Conservation (phyloP, 1,284 basidiomycete species). For the Ceratobasidium sp. region DNA sequence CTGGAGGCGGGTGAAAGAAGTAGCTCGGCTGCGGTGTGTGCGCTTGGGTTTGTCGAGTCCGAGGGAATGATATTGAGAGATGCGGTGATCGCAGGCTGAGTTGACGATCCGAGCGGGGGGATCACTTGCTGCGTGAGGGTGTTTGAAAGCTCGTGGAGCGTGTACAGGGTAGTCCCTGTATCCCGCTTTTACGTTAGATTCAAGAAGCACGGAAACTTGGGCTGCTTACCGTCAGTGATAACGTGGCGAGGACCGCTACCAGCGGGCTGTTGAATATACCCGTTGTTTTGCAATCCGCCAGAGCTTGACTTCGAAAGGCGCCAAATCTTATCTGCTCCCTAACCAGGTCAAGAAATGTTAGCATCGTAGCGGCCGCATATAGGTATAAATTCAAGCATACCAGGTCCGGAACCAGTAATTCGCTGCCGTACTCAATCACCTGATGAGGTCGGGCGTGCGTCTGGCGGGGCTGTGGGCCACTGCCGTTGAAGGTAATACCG, state of each 20-base stretch:
- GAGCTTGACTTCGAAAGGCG: conserved; percentile 48
- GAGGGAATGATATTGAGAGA: conserved; percentile 67
- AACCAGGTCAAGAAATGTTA: neutral
- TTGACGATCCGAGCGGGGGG: conserved; percentile 54
- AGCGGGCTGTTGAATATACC: conserved; percentile 68
- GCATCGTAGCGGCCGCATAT: neutral
- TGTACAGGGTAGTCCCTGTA: conserved; percentile 67
- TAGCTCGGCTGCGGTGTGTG: conserved; percentile 53
- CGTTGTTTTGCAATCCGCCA: conserved; percentile 63
- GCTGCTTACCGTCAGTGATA: conserved; percentile 62
- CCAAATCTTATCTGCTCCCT: conserved; percentile 48
- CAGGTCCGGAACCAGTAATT: conserved; percentile 46
- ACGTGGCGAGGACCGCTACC: conserved; percentile 76
- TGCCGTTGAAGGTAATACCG: conserved; percentile 38
- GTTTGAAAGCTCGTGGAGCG: conserved; percentile 70
- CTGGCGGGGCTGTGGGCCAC: conserved; percentile 44
- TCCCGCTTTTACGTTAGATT: too few species aligned
- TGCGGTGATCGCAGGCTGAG: conserved; percentile 54
- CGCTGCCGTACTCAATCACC: conserved; percentile 44
- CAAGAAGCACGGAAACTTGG: too few species aligned
- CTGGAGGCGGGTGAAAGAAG: conserved; percentile 58
- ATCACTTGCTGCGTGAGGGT: conserved; percentile 71
- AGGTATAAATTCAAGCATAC: conserved; percentile 28
- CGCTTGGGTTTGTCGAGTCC: conserved; percentile 49
- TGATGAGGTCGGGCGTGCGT: conserved; percentile 46